phyloP scores from a whole-genome alignment of 306 rosid genomes.

The Elaeagnus macrophylla region DNA sequence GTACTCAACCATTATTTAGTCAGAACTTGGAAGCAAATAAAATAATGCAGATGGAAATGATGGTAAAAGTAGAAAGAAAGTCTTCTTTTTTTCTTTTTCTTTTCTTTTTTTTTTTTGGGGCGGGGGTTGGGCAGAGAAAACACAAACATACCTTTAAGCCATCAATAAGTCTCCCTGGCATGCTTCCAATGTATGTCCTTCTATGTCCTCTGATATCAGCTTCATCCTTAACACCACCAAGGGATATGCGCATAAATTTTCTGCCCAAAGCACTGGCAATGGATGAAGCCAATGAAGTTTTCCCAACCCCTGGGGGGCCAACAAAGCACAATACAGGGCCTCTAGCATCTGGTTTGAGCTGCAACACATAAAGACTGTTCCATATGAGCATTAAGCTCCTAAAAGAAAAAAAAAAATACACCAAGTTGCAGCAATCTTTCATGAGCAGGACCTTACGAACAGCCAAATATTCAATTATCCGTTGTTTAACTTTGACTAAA shows the following conservation, averaged over 20 bases:
- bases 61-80: too few species aligned
- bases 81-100: too few species aligned
- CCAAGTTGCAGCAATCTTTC: constrained; percentile 5
- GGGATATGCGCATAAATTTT: constrained; percentile 84
- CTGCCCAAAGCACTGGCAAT: constrained; percentile 90
- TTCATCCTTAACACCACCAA: constrained; percentile 98
- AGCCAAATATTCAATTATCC: constrained; percentile 89
- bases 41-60: too few species aligned
- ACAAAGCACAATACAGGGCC: constrained; percentile 99
- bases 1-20: too few species aligned
- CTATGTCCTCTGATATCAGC: constrained; percentile 97
- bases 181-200: constrained; percentile 98
- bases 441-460: constrained; percentile 73
- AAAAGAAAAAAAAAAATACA: constrained; percentile 6
- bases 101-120: neutral
- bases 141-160: constrained; percentile 62
- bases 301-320: constrained; percentile 99
- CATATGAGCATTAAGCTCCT: constrained; percentile 27
- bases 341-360: constrained; percentile 99
- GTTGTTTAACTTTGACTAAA: constrained; percentile 83
- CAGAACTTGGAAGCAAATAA: too few species aligned
- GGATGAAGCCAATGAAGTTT: constrained; percentile 93
- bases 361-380: constrained; percentile 18
- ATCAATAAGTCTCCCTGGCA: constrained; percentile 97
- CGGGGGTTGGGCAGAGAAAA: neutral